phyloP scores from a whole-genome alignment of 208 protist genomes.

The Herpetomonas tarakana region DNA sequence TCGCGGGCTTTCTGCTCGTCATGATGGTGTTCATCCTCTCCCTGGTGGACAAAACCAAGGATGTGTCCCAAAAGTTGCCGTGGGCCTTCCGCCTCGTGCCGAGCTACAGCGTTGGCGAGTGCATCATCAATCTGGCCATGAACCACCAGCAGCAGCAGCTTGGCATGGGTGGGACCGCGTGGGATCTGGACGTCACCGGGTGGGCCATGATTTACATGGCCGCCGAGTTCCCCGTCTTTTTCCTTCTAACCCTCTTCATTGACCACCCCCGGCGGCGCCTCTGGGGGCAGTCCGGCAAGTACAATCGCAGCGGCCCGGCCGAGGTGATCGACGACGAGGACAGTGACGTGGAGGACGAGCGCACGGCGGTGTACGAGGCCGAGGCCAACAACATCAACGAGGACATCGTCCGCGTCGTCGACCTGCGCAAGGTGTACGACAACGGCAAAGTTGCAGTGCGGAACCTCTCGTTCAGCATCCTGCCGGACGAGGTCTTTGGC shows the following conservation, averaged over 20 bases:
- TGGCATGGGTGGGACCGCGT: slow-evolving; percentile 5
- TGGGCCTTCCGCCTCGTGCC: slow-evolving; percentile 39
- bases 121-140: slow-evolving; percentile 35
- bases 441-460: slow-evolving; percentile 28
- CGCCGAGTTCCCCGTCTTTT: slow-evolving; percentile 22
- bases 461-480: slow-evolving; percentile 50
- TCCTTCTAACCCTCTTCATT: slow-evolving; percentile 29
- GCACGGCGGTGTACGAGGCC: slow-evolving; percentile 10
- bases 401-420: slow-evolving; percentile 27
- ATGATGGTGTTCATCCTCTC: slow-evolving; percentile 30
- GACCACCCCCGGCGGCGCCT: slow-evolving; percentile 25
- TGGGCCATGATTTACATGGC: slow-evolving; percentile 27
- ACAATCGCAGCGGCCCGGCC: slow-evolving; percentile 8
- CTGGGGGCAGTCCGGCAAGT: slow-evolving; percentile 4
- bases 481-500: slow-evolving; percentile 50
- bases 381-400: slow-evolving; percentile 16
- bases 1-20: slow-evolving; percentile 40
- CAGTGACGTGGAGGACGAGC: slow-evolving; percentile 24
- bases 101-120: slow-evolving; percentile 47
- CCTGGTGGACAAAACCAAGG: slow-evolving; percentile 21
- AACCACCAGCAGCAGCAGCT: slow-evolving; percentile 11
- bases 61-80: slow-evolving; percentile 15
- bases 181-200: slow-evolving; percentile 21
- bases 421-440: slow-evolving; percentile 28
- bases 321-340: slow-evolving; percentile 24